Conservation (phyloP, 2,329 filamentous ascomycete genomes). For the Fusarium tricinctum region DNA sequence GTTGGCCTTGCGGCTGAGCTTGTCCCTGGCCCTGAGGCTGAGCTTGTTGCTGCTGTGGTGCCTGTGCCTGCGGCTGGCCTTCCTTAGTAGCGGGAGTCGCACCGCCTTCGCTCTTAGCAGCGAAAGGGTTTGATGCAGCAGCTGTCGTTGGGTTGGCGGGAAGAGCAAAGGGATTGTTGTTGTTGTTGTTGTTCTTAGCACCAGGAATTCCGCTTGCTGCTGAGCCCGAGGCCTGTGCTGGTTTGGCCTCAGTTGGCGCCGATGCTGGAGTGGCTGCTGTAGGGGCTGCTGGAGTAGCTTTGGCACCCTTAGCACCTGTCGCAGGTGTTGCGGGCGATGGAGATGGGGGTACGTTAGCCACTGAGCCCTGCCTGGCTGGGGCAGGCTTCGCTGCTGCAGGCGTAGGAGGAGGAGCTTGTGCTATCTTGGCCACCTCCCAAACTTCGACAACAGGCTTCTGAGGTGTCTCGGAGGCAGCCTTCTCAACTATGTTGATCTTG, state of each 20-base stretch:
- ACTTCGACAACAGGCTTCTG: constrained; percentile 87
- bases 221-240: constrained; percentile 34
- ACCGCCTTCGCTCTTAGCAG: constrained; percentile 39
- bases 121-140: constrained; percentile 51
- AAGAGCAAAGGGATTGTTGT: constrained; percentile 55
- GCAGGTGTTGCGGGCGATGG: constrained; percentile 45
- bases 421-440: constrained; percentile 81
- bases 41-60: constrained; percentile 35
- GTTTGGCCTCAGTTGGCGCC: constrained; percentile 37
- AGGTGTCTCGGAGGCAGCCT: constrained; percentile 87
- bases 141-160: constrained; percentile 29
- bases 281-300: constrained; percentile 29
- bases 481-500: constrained; percentile 83
- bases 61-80: constrained; percentile 31
- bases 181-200: constrained; percentile 49
- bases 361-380: constrained; percentile 44
- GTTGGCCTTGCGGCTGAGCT: not conserved
- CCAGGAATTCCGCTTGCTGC: constrained; percentile 42
- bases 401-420: constrained; percentile 51
- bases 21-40: constrained; percentile 6
- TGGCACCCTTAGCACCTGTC: constrained; percentile 21
- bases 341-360: constrained; percentile 42
- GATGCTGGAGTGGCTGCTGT: constrained; percentile 24
- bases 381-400: constrained; percentile 45
- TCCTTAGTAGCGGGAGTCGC: constrained; percentile 34